Evolutionary conservation across 176 grass and related monocot species (phyloP), one percentile per base, ranked within the genome.

Genomic region (Hordeum marinum): DNA sequence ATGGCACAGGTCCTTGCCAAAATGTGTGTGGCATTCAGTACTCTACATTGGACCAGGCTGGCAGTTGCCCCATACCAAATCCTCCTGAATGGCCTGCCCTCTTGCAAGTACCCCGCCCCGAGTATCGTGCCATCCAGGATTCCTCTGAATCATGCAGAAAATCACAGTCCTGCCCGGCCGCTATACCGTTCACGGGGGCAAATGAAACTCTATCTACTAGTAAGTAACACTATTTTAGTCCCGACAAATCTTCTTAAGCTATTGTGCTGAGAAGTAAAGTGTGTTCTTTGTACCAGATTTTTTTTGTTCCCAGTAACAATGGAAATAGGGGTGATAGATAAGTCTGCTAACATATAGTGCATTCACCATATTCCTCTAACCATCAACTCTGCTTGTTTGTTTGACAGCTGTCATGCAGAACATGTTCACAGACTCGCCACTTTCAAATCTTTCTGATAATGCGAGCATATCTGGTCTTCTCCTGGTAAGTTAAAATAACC

Each of bases 371-470:
- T 88, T 63, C 17, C 12, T 66, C 9, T 72, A 82, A 34, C 32
- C 34, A 26, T 59, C 35, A 90, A 83, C 36, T 87, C 77, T 80
- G 40, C n/a, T 12, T 31, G 10, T 61, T 83, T 80, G 21, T 61
- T 80, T 80, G 67, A 27, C 75, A 90, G 89, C 27, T 90, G 41
- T 90, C 68, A 90, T 87, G 84, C 89, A 90, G 27, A 90, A 80
- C 48, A 55, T 90, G 89, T 60, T 90, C 36, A 68, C 64, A 80
- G 73, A 69, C 37, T 90, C 29, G 9, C 58, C 73, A 31, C 46
- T 75, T 80, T 52, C 68, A 67, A 90, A 90, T 80, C 1, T 87
- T 87, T 90, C 89, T 40, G 80, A 87, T 83, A 68, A 50, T 64
- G 34, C 46, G 5, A 87, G 27, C 80, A 37, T 86, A 75, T 86